These are phyloP conservation scores for Penstemon barbatus DNA, from an alignment of 257 asterid genomes.

Conservation along the genomic window DNA sequence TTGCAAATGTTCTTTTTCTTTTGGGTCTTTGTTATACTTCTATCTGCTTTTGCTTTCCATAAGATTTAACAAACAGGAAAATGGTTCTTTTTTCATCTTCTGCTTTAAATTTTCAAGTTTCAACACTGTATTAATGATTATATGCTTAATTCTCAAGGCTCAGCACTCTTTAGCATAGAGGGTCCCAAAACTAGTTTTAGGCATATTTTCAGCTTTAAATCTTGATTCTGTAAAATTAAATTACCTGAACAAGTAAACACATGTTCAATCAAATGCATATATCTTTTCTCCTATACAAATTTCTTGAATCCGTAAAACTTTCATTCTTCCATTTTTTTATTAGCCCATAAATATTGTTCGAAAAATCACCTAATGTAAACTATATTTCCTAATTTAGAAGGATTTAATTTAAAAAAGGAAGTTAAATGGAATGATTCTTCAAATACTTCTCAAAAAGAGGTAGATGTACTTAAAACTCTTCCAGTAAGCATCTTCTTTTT, in stretches of 20 bases:
- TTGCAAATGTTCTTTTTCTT: conserved; percentile 29
- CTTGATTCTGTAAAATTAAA: neutral
- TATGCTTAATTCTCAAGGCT: neutral
- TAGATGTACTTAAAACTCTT: conserved; percentile 2
- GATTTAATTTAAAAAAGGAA: conserved; percentile 24
- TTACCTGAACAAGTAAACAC: neutral
- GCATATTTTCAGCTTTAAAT: neutral
- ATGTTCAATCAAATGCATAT: neutral
- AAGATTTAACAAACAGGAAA: neutral
- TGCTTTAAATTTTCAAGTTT: conserved; percentile 11
- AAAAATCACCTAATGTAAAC: neutral
- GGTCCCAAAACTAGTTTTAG: neutral
- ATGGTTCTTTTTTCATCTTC: conserved; percentile 20
- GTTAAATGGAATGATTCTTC: conserved; percentile 25
- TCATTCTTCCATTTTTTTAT: no score
- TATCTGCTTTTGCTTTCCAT: conserved; percentile 25
- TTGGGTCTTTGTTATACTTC: neutral
- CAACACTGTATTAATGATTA: neutral
- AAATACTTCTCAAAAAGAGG: conserved; percentile 17
- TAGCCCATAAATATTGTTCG: no score
- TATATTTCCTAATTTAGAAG: conserved; percentile 27
- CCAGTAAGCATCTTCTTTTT: conserved; percentile 34
- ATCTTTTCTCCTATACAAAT: neutral
- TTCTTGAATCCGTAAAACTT: neutral
- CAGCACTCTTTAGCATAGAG: neutral